Conservation (phyloP, 768 basidiomycete species). For the Podaxis mareebaensis region DNA sequence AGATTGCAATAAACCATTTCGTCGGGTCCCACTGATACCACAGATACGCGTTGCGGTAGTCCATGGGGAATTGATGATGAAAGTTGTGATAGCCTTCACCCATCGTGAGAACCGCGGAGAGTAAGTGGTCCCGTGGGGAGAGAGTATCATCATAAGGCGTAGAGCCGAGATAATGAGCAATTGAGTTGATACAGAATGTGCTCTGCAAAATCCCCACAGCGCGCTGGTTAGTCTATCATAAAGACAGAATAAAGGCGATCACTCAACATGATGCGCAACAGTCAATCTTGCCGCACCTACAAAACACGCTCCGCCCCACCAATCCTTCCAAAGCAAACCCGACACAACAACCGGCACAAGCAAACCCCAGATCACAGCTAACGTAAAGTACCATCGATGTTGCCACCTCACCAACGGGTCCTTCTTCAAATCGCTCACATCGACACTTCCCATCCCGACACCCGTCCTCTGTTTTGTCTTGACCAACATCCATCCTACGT, state of each 20-base stretch:
- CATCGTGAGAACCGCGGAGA: conserved; percentile 83
- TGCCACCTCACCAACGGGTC: conserved; percentile 77
- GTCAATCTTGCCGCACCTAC: conserved; percentile 71
- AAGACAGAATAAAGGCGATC: conserved; percentile 28
- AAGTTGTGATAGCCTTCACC: conserved; percentile 92
- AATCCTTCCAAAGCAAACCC: conserved; percentile 73
- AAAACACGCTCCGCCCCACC: conserved; percentile 76
- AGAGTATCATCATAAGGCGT: conserved; percentile 81
- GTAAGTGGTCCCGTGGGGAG: conserved; percentile 74
- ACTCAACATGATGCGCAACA: conserved; percentile 74
- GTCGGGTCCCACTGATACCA: conserved; percentile 94
- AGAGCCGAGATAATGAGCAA: conserved; percentile 83
- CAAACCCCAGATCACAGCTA: conserved; percentile 69
- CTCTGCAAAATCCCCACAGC: conserved; percentile 44
- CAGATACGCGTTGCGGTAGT: conserved; percentile 74
- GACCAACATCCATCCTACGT: conserved; percentile 84
- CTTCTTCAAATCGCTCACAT: conserved; percentile 70
- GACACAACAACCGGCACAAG: conserved; percentile 68
- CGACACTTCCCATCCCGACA: conserved; percentile 50
- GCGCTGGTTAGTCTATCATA: neutral
- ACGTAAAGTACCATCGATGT: conserved; percentile 68
- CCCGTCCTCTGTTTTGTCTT: conserved; percentile 65
- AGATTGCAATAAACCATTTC: conserved; percentile 89
- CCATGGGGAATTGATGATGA: conserved; percentile 90
- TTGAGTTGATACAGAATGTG: conserved; percentile 87